Evolutionary conservation across 805 yeast genomes (phyloP).

Genomic region (Nakazawaea holstii): DNA sequence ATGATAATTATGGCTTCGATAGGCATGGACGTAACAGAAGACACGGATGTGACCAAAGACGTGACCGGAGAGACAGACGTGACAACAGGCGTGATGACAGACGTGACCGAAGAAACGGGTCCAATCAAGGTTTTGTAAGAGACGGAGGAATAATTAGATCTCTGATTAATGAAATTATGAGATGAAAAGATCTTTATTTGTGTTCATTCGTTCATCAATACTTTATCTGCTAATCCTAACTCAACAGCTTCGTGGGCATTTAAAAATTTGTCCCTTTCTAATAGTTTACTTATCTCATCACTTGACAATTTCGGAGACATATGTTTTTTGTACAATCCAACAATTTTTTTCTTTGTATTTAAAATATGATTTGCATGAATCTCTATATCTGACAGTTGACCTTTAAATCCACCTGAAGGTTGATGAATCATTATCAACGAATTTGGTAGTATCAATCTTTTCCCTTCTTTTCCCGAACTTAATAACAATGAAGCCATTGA

Average conservation of each 20-base stretch:
- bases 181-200: too few species aligned
- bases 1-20: background rate
- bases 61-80: too few species aligned
- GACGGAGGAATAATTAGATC: too few species aligned
- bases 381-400: slow-evolving; percentile 27
- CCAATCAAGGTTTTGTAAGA: too few species aligned
- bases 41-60: too few species aligned
- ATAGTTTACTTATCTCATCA: slow-evolving; percentile 15
- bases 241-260: slow-evolving; percentile 25
- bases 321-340: slow-evolving; percentile 22
- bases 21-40: too few species aligned
- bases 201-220: slow-evolving; percentile 13
- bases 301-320: slow-evolving; percentile 15
- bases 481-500: slow-evolving; percentile 28
- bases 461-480: slow-evolving; percentile 23
- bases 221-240: slow-evolving; percentile 26
- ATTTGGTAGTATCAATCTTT: slow-evolving; percentile 25
- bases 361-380: slow-evolving; percentile 28
- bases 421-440: slow-evolving; percentile 29
- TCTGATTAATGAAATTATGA: too few species aligned
- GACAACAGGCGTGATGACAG: too few species aligned
- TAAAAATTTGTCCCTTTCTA: slow-evolving; percentile 21
- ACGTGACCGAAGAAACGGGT: too few species aligned
- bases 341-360: slow-evolving; percentile 22
- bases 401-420: slow-evolving; percentile 25